Evolutionary conservation across 2,329 filamentous ascomycete genomes (phyloP).

Genomic region (Lasiodiplodia citricola): DNA sequence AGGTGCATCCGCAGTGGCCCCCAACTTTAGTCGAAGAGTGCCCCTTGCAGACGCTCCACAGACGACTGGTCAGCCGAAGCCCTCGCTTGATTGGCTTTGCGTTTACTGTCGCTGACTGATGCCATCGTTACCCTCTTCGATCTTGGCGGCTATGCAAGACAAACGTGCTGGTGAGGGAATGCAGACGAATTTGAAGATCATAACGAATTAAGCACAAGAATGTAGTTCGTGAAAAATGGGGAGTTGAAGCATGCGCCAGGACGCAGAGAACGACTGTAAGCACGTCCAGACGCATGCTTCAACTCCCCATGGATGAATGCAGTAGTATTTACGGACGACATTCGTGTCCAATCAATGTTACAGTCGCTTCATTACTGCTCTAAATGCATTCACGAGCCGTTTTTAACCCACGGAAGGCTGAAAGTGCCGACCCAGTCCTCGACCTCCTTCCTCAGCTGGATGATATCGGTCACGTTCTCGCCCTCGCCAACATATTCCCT

Average conservation of each 20-base stretch:
- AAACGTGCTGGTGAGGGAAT: background rate
- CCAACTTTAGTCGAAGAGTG: background rate
- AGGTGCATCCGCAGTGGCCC: background rate
- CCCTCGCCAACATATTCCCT: conserved; percentile 49
- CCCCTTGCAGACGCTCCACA: background rate
- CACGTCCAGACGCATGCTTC: background rate
- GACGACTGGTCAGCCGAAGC: background rate
- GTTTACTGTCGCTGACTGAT: background rate
- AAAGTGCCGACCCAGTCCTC: conserved; percentile 51
- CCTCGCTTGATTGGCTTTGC: background rate
- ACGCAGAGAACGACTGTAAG: background rate
- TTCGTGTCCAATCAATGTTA: background rate
- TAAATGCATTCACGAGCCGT: conserved; percentile 17
- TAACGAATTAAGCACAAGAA: background rate
- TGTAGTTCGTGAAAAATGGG: background rate
- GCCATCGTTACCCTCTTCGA: background rate
- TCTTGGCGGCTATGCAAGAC: background rate
- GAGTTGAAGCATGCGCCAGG: background rate
- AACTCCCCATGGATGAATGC: background rate
- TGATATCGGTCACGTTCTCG: conserved; percentile 48
- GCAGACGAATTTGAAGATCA: background rate
- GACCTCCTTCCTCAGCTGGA: conserved; percentile 47
- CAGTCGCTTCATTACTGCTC: background rate
- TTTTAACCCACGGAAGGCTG: conserved; percentile 44
- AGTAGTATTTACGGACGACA: conserved; percentile 1